Conservation (phyloP, 2,329 filamentous ascomycete genomes). For the Pseudomassariella vexata region DNA sequence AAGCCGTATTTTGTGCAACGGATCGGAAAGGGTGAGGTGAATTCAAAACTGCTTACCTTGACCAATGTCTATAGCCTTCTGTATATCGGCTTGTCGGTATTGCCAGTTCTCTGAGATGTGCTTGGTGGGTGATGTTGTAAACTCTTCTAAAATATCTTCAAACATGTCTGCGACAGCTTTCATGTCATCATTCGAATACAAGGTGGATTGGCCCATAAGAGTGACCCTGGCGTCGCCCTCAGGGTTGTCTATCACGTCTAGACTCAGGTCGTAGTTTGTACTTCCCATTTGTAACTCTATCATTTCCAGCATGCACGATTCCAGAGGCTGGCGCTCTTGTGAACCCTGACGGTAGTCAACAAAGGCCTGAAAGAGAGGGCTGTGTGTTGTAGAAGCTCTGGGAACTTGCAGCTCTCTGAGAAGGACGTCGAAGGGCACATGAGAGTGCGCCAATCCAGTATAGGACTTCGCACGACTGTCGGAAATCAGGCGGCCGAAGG, state of each 20-base stretch:
- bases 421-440: constrained; percentile 28
- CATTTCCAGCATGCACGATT: constrained; percentile 13
- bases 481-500: constrained; percentile 9
- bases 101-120: background rate
- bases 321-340: constrained; percentile 12
- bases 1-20: background rate
- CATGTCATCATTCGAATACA: too few relatives aligned
- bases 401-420: constrained; percentile 30
- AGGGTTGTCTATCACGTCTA: constrained; percentile 30
- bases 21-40: constrained; percentile 1
- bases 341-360: constrained; percentile 20
- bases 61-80: background rate
- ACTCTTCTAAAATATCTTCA: constrained; percentile 1
- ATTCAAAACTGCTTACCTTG: background rate
- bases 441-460: constrained; percentile 11
- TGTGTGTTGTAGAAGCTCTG: constrained; percentile 26
- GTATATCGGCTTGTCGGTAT: background rate
- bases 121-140: background rate
- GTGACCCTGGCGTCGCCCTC: constrained; percentile 3
- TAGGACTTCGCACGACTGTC: constrained; percentile 9
- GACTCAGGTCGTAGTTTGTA: constrained; percentile 21
- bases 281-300: constrained; percentile 9
- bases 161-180: too few relatives aligned
- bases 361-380: constrained; percentile 33
- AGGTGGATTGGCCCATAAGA: too few relatives aligned